Base-by-base conservation (phyloP, 768 basidiomycete species). In the Lactifluus hygrophoroides region DNA sequence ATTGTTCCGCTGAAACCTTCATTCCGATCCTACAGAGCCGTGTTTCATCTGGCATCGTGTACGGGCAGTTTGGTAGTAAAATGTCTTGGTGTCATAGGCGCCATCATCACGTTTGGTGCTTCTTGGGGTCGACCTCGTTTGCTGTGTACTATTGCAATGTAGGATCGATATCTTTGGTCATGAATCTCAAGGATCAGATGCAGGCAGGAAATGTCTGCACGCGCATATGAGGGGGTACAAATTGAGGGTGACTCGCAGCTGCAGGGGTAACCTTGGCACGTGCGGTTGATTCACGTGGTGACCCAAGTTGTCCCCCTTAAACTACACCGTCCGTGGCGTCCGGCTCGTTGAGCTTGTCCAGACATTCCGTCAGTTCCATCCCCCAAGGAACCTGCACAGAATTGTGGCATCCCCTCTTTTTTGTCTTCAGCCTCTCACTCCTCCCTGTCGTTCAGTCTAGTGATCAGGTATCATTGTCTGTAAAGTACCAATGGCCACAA, bases 401-500 rank as follows among this genome's bases (percentile, higher is more conserved):
- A 17, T 45, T 13, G 32, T n/a, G 16, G 16, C 16, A n/a, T 21
- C 8, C 10, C 14, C 30, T 19, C 21, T 19, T 48, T 27, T 17
- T 28, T 34, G 2, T 35, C n/a, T 27, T 30, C 46, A 10, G 50
- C 25, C 35, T 30, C 30, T 23, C 38, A 5, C 25, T 48, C n/a
- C 21, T 17, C 27, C 17, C 40, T 7, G 30, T 37, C 47, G 43
- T 42, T n/a, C 37, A 13, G 19, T 38, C 28, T 42, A 16, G 46
- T 48, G 50, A 53, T 28, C 28, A 14, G 2, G 25, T 28, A 37
- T 16, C 8, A 14, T 54, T n/a, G n/a, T n/a, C 49, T 51, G 21
- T 51, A 46, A 34, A 3, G 44, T 35, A 54, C 40, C 28, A 27
- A 64, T 63, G 63, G 44, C 56, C 6, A 45, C 61, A 21, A 62